Base-by-base conservation (phyloP, 2,329 filamentous ascomycete species). In the Lachnellula hyalina region DNA sequence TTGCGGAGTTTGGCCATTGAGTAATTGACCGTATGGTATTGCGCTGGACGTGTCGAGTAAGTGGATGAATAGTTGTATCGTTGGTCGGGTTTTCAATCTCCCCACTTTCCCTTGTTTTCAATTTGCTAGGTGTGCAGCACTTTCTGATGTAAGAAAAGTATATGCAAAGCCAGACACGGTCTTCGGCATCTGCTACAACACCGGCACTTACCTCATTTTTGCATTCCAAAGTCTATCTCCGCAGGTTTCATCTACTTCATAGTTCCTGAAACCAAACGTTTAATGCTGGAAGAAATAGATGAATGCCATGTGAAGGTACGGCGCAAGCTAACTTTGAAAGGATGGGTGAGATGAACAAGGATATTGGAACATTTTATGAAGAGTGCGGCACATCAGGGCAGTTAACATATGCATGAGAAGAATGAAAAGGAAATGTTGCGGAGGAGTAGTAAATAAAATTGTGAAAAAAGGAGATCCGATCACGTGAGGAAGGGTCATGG, bases 1-100 rank as follows among this genome's bases (percentile, higher is more conserved):
- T n/a, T n/a, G n/a, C n/a, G n/a, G n/a, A n/a, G n/a, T n/a, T n/a
- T 91, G 85, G 83, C 87, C 87, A 0, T 71, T 90, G 5, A 84
- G 80, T 55, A 83, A 83, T 9, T 79, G 86, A 2, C 80, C 87
- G 0, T 88, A 90, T 56, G 87, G 87, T 41, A 85, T 87, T 12
- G 78, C 86, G 0, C 73, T 91, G 0, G 86, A 85, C 15, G 85
- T 25, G 25, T 25, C 84, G 2, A 79, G 77, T 62, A 86, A 85
- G 67, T 85, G 82, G 79, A 83, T 83, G 78, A 82, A 75, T 64
- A 79, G 80, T 58, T 79, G 76, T 57, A 76, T 87, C 51, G 82
- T 89, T 23, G 85, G 84, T 0, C 84, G 87, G 62, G 80, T 87
- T 23, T 87, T 38, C 6, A 36, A 34, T 36, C 15, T 19, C 41